A percentile compares a stretch with the other conserved stretches of the same genome.
These are phyloP conservation scores for Glonium stellatum DNA, from an alignment of 495 filamentous ascomycete genomes.

Conservation along the genomic window DNA sequence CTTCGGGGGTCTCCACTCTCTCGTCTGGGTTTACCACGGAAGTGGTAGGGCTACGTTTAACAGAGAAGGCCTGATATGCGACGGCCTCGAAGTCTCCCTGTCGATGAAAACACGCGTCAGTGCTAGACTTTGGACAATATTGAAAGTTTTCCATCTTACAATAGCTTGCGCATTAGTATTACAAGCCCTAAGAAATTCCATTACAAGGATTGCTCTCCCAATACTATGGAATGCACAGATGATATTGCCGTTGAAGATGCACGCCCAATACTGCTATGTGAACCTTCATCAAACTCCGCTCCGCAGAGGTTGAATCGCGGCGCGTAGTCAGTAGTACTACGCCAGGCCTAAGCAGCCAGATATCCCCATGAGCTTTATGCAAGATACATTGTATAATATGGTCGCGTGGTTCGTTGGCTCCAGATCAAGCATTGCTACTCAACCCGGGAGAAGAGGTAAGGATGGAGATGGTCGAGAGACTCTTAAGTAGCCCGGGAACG, in stretches of 20 bases:
- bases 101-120: not conserved
- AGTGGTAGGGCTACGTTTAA: constrained; percentile 9
- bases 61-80: constrained; percentile 27
- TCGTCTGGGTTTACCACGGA: not conserved
- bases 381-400: constrained; percentile 15
- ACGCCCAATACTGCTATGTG: constrained; percentile 23
- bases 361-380: not conserved
- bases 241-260: constrained; percentile 28
- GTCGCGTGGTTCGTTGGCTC: constrained; percentile 5
- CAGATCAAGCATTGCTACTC: constrained; percentile 14
- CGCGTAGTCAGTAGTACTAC: not conserved
- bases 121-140: not conserved
- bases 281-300: constrained; percentile 29
- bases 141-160: constrained; percentile 10
- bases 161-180: constrained; percentile 33
- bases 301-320: constrained; percentile 9
- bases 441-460: constrained; percentile 4
- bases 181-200: constrained; percentile 37
- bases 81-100: constrained; percentile 30
- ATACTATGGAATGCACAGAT: constrained; percentile 34
- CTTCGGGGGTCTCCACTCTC: constrained; percentile 4
- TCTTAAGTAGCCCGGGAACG: too few species aligned
- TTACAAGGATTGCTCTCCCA: constrained; percentile 18
- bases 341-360: not conserved
- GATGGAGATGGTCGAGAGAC: not conserved